Evolutionary conservation across 2,329 filamentous ascomycete genomes (phyloP).

Genomic region (Colletotrichum endophyticum): DNA sequence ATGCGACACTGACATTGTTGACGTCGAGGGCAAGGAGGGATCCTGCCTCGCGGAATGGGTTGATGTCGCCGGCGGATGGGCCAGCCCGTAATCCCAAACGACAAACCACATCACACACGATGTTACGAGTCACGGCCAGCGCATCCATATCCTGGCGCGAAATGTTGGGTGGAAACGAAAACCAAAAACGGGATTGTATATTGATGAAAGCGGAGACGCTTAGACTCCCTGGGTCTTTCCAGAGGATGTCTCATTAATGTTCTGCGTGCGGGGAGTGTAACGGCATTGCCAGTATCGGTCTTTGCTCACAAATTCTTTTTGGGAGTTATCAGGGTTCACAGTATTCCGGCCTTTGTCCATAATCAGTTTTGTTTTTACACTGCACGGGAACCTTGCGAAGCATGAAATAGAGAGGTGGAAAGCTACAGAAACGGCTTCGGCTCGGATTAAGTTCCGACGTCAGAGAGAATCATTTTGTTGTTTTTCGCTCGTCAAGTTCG

Average conservation of each 20-base stretch:
- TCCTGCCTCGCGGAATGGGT: conserved; percentile 97
- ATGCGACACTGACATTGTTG: conserved; percentile 96
- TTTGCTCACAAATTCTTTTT: conserved; percentile 11
- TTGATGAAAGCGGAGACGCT: conserved; percentile 15
- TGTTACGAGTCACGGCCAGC: conserved; percentile 15
- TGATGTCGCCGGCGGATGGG: conserved; percentile 94
- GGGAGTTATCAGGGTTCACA: conserved; percentile 16
- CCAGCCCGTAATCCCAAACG: conserved; percentile 45
- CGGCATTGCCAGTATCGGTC: conserved; percentile 13
- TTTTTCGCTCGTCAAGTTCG: not conserved
- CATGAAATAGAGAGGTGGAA: conserved; percentile 20
- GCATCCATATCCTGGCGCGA: not conserved
- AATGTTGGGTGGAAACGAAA: not conserved
- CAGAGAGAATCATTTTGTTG: not conserved
- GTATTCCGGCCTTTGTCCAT: conserved; percentile 19
- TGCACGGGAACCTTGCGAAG: conserved; percentile 4
- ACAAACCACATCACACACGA: conserved; percentile 1
- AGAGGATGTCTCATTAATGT: conserved; percentile 11
- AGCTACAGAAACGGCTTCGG: conserved; percentile 17
- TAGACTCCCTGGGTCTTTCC: not conserved
- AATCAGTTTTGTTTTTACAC: conserved; percentile 15
- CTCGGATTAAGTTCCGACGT: not conserved
- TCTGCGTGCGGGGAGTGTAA: conserved; percentile 4
- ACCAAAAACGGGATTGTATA: conserved; percentile 14
- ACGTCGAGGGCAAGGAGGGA: conserved; percentile 96